Evolutionary conservation across 345 rosid species (phyloP).

Genomic region (Anacardium occidentale): DNA sequence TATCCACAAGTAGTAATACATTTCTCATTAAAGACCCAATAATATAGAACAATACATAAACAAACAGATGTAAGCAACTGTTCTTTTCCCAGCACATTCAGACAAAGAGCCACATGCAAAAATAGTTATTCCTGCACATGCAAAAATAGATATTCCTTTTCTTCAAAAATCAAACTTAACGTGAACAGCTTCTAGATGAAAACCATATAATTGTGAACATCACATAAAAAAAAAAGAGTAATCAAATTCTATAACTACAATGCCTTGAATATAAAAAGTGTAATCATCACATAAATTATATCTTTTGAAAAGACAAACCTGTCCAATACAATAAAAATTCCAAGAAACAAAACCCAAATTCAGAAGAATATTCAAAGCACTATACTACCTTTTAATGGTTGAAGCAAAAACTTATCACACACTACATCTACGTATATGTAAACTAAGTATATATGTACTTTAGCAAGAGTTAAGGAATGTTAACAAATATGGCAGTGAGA

Average conservation of each 20-base stretch:
- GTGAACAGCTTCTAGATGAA: not conserved
- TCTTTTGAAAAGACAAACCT: constrained; percentile 2
- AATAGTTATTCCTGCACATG: too few species aligned
- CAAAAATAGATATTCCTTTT: not conserved
- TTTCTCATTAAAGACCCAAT: not conserved
- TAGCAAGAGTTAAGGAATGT: too few species aligned
- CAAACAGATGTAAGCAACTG: not conserved
- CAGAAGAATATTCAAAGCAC: constrained; percentile 26
- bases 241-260: not conserved
- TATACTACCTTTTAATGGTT: not conserved
- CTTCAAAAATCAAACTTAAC: not conserved
- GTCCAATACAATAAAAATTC: not conserved
- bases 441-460: too few species aligned
- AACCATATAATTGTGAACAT: not conserved
- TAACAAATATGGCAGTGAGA: not conserved
- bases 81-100: not conserved
- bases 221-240: not conserved
- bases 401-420: too few species aligned
- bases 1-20: not conserved
- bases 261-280: too few species aligned
- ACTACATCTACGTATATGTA: too few species aligned
- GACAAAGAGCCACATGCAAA: not conserved
- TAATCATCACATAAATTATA: too few species aligned
- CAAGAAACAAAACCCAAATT: constrained; percentile 14
- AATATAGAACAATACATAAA: not conserved